Percentiles rank a stretch among this genome's conserved stretches.
These are phyloP conservation scores for Botryotinia narcissicola DNA, from an alignment of 2,329 filamentous ascomycete species.

Conservation along the genomic window DNA sequence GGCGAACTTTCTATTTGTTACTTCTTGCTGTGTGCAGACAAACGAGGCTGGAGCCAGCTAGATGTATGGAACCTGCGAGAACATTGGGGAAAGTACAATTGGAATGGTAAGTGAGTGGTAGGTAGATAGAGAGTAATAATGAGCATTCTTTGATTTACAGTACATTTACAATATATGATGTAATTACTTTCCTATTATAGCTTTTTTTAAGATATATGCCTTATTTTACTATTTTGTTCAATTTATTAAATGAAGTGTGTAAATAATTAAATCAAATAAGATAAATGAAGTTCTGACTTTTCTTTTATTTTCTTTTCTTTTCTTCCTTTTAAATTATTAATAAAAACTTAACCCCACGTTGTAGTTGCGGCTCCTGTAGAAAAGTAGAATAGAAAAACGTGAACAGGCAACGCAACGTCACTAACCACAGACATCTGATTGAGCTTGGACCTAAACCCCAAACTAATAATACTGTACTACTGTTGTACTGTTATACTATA, in stretches of 20 bases:
- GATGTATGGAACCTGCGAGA: slow-evolving; percentile 21
- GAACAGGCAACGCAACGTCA: slow-evolving; percentile 8
- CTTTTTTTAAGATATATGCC: not conserved
- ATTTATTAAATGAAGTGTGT: not conserved
- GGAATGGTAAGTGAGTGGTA: not conserved
- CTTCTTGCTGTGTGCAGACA: slow-evolving; percentile 11
- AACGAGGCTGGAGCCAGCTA: slow-evolving; percentile 15
- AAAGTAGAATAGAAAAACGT: not conserved
- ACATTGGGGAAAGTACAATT: slow-evolving; percentile 17
- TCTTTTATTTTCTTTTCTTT: not conserved
- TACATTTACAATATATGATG: not conserved
- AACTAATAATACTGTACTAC: not conserved
- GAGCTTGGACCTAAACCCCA: slow-evolving; percentile 16
- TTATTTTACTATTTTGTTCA: not conserved
- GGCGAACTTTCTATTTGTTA: slow-evolving; percentile 17
- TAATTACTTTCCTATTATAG: not conserved
- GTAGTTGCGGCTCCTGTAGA: slow-evolving; percentile 8
- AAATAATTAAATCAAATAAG: not conserved
- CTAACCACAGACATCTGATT: not conserved
- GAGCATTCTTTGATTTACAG: not conserved
- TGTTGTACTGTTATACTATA: too few relatives aligned
- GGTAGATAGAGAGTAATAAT: not conserved
- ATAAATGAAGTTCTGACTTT: not conserved
- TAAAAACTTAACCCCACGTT: slow-evolving; percentile 10
- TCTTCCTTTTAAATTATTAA: not conserved